Base-by-base conservation (phyloP, 1,284 basidiomycete species). In the Cronartium ribicola region DNA sequence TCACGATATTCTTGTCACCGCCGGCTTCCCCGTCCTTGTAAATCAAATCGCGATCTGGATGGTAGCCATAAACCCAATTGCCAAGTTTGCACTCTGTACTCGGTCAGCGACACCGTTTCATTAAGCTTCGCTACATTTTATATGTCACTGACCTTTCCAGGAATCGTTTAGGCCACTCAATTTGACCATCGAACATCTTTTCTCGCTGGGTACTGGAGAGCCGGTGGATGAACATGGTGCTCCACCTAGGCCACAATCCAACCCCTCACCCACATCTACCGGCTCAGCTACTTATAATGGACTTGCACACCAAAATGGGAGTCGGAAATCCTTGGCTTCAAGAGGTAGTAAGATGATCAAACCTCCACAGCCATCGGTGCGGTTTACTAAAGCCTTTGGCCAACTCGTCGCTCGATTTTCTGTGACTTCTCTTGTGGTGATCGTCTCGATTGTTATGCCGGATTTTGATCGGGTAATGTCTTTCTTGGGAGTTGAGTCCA, bases 381-480 rank as follows among this genome's bases (percentile, higher is more conserved):
- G 40, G n/a, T n/a, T 51, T n/a, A 63, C 68, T 4, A 70, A 70
- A 57, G 68, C 68, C 1, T 37, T 70, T 37, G 68, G 68, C 13
- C 61, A 41, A 29, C 48, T 61, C 3, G 17, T 70, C 29, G 62
- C 68, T 22, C 68, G 68, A 14, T 62, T 61, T 20, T 29, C 55
- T 2, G 68, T 70, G 10, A 70, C 68, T 55, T 46, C 44, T 13
- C 62, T 70, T 59, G 68, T 70, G 3, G 68, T 70, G 36, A 62
- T 62, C 10, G 68, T 70, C 29, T 70, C 68, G 8, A 70, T 70
- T n/a, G 22, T 64, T n/a, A n/a, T 70, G 36, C 68, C 68, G 6
- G 62, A 70, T 40, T 70, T 70, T 36, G 68, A 70, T 20, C n/a
- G 68, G 48, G 68, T 70, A 14, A 70, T 70, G 68, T 40, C 60